Evolutionary conservation across 2,329 filamentous ascomycete species (phyloP).

Genomic region (Trichophyton schoenleinii): DNA sequence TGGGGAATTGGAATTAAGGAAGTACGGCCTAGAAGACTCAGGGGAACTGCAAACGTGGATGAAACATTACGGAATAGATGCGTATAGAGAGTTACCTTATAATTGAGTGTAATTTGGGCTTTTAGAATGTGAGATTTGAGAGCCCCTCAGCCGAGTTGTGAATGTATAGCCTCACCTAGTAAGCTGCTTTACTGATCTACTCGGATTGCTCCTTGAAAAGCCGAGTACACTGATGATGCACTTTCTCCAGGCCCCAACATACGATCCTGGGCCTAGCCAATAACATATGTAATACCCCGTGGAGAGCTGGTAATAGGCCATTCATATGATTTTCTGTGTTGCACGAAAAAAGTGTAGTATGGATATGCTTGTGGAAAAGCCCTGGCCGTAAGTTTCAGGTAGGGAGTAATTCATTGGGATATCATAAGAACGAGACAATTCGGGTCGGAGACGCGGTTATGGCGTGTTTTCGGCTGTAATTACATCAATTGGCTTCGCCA

Average conservation of each 20-base stretch:
- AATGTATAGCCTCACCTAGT: background rate
- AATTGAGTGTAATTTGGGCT: background rate
- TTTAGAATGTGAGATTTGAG: background rate
- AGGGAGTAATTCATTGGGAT: slow-evolving; percentile 1
- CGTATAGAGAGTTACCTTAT: slow-evolving; percentile 23
- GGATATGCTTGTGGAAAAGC: background rate
- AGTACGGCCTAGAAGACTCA: slow-evolving; percentile 19
- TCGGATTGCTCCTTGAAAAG: background rate
- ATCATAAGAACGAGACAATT: slow-evolving; percentile 1
- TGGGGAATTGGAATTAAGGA: slow-evolving; percentile 51
- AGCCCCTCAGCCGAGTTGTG: background rate
- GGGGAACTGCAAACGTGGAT: slow-evolving; percentile 20
- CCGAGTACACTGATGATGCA: too few relatives aligned
- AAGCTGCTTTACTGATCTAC: background rate
- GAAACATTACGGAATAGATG: slow-evolving; percentile 22
- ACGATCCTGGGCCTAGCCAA: too few relatives aligned
- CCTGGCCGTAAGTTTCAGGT: background rate
- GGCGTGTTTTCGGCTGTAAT: background rate
- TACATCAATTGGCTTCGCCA: slow-evolving; percentile 3
- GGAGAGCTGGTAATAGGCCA: background rate
- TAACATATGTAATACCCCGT: background rate
- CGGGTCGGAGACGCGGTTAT: background rate
- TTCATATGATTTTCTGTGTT: background rate
- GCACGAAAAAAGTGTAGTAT: background rate
- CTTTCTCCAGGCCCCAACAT: too few relatives aligned